Evolutionary conservation across 108 stramenopile genomes (phyloP).

Genomic region (Chaetoceros muelleri): DNA sequence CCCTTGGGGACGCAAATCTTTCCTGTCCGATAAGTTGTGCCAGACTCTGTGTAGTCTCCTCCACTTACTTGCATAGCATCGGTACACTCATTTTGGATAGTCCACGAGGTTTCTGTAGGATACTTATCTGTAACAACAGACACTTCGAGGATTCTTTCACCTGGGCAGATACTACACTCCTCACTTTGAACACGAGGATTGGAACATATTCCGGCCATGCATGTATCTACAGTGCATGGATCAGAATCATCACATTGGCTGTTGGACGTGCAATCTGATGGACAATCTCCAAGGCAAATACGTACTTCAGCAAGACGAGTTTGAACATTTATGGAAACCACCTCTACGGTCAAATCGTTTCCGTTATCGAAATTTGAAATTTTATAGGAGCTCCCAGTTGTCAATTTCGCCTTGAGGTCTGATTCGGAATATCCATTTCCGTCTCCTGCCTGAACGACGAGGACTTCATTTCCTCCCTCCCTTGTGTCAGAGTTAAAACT

Average conservation of each 20-base stretch:
- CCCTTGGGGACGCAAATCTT: background rate
- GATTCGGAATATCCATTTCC: background rate
- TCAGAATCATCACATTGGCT: background rate
- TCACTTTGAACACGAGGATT: background rate
- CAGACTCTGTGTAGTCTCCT: background rate
- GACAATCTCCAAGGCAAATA: background rate
- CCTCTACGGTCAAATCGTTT: background rate
- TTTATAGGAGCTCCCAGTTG: background rate
- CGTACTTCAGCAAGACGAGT: background rate
- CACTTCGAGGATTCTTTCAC: background rate
- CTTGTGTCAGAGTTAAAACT: conserved; percentile 19
- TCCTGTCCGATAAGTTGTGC: background rate
- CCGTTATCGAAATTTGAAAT: conserved; percentile 9
- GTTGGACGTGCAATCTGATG: background rate
- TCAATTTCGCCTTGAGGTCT: background rate
- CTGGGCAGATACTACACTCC: background rate
- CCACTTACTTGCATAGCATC: background rate
- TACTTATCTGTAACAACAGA: background rate
- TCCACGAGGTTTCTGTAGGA: conserved; percentile 5
- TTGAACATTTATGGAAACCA: background rate
- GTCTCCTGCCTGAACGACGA: background rate
- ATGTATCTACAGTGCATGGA: background rate
- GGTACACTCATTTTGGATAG: background rate
- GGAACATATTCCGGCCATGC: background rate
- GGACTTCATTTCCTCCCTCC: conserved; percentile 23